Evolutionary conservation across 148 eudicot genomes (phyloP), one percentile per base, ranked within the genome.

Genomic region (Hydrangea macrophylla): DNA sequence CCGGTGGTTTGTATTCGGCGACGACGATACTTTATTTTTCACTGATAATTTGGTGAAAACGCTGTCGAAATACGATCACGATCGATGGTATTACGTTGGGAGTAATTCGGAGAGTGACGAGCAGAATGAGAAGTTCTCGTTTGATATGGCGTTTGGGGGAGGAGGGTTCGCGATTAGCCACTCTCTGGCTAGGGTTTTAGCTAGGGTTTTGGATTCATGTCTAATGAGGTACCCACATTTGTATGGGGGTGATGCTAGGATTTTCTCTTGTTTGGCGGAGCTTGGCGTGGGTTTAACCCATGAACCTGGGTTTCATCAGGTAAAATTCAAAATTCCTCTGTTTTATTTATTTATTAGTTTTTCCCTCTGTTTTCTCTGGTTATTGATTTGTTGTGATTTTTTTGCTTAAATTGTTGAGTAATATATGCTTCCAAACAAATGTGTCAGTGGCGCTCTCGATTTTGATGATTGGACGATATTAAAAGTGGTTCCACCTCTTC

Each of bases 241-340:
- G 80, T 92, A 84, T 62, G 97, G 95, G 30, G 86, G 97, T 62
- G 97, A 92, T 73, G 62, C 63, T 30, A 76, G 90, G 85, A 60
- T 89, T 78, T 84, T 70, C 9, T 70, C 92, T 60, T 92, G 97
- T 69, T 26, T 92, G 75, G 76, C 81, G 10, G 96, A 92, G 74
- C 88, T 92, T 15, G 97, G 97, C 7, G 82, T 89, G 7, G 78
- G 73, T 6, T 70, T 92, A 58, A 89, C 97, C 10, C 77, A 25
- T 1, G 95, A 89, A 27, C 84, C 88, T 8, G 96, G 96, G 9
- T 92, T 92, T 78, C 96, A 92, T 85, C 97, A 92, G 95, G 97
- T 88, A 31, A 13, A 30, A 8, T 55, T 64, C 1, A 24, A 0
- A 11, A 0, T 35, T 31, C 17, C 42, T 65, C 69, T 58, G 56